Percentiles rank a stretch among this genome's conserved stretches.
These are phyloP conservation scores for Diaporthe citriasiana DNA, from an alignment of 2,329 filamentous ascomycete genomes.

Conservation along the genomic window DNA sequence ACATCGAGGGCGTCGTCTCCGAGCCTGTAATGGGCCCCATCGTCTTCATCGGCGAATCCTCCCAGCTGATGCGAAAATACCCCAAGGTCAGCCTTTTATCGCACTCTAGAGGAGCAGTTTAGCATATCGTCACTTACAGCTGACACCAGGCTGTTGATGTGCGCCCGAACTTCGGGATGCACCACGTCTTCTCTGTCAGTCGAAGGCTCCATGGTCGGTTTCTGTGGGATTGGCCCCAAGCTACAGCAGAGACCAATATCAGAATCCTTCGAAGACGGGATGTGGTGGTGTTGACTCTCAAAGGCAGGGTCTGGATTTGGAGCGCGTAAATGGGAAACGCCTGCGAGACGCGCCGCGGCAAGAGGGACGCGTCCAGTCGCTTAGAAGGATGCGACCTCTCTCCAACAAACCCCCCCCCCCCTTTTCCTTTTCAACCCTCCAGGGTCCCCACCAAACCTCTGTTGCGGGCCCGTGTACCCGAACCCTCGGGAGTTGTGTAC, in stretches of 20 bases:
- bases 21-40: conserved; percentile 82
- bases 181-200: conserved; percentile 59
- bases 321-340: conserved; percentile 40
- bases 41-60: conserved; percentile 83
- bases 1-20: conserved; percentile 95
- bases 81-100: conserved; percentile 44
- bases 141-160: conserved; percentile 93
- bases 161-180: conserved; percentile 92
- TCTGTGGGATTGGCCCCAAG: conserved; percentile 5
- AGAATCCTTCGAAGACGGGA: conserved; percentile 10
- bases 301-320: neutral
- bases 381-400: neutral
- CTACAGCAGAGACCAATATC: neutral
- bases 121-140: conserved; percentile 73
- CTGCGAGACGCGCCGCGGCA: conserved; percentile 40
- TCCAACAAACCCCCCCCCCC: neutral
- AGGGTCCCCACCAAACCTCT: too few relatives aligned
- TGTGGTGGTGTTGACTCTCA: conserved; percentile 28
- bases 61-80: conserved; percentile 74
- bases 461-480: too few relatives aligned
- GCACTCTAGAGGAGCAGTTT: conserved; percentile 20
- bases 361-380: conserved; percentile 34
- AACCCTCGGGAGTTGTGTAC: conserved; percentile 2
- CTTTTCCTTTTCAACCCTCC: too few relatives aligned
- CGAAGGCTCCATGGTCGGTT: conserved; percentile 40